These are phyloP conservation scores for Clavispora carvajalis DNA, from an alignment of 805 yeast genomes.

Conservation along the genomic window DNA sequence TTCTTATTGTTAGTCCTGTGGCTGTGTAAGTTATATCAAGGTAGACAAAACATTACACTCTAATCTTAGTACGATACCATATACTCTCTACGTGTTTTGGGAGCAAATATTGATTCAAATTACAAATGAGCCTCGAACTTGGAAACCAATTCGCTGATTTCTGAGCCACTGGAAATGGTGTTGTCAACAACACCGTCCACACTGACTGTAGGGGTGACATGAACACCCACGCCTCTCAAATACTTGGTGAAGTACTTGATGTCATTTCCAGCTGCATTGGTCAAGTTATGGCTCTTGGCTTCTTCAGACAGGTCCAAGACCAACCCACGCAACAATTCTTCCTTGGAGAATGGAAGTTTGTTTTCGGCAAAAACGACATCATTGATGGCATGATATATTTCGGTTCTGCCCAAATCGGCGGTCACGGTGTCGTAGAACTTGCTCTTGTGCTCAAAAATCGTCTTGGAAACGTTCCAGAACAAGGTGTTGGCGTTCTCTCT, in stretches of 20 bases:
- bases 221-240: constrained; percentile 73
- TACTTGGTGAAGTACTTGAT: constrained; percentile 69
- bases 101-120: neutral
- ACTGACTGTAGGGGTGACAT: constrained; percentile 77
- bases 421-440: constrained; percentile 60
- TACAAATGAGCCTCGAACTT: constrained; percentile 27
- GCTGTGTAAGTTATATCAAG: no score
- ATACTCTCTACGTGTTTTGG: no score
- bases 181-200: constrained; percentile 62
- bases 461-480: constrained; percentile 46
- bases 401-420: constrained; percentile 47
- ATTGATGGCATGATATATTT: constrained; percentile 47
- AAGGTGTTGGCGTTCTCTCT: constrained; percentile 18
- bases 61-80: no score
- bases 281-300: constrained; percentile 39
- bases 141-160: constrained; percentile 40
- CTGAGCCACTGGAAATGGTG: constrained; percentile 58
- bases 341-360: constrained; percentile 24
- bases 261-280: constrained; percentile 56
- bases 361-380: constrained; percentile 18
- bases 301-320: constrained; percentile 24
- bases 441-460: constrained; percentile 51
- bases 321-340: constrained; percentile 33
- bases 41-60: no score
- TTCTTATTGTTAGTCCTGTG: neutral